Base-by-base conservation (phyloP, 2,329 filamentous ascomycete species). In the Fusarium virguliforme region DNA sequence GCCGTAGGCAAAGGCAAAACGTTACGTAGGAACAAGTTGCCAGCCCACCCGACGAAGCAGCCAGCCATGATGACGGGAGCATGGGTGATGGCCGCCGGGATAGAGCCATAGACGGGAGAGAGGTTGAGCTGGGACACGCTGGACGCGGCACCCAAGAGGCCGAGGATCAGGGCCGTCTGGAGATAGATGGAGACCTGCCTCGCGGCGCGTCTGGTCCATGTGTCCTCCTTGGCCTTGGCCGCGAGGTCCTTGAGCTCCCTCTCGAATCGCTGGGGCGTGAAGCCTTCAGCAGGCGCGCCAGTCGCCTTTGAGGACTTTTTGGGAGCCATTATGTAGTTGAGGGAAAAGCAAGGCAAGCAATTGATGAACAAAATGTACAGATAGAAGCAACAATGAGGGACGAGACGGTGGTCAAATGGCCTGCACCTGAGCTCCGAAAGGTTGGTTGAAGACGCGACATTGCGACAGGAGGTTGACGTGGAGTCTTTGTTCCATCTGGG, bases 61-160 rank as follows among this genome's bases (percentile, higher is more conserved):
- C 89, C 90, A 4, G 88, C 83, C 74, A 90, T 90, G 68, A 94
- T 83, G 66, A 90, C 86, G 77, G 88, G 87, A 57, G 86, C 83
- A 79, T 98, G 95, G 79, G 91, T 92, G 71, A 91, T 85, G 1
- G 89, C 87, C 1, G 94, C 86, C 1, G 95, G 93, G 38, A 97
- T 93, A 15, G 91, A 90, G 58, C 96, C 96, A 81, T 97, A 98
- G 10, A 97, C 92, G 2, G 96, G 96, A 22, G 94, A 93, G 35
- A 98, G 85, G 40, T 89, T 91, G 68, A 94, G 85, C 77, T 94
- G 89, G 1, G 93, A 95, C 64, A 92, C 88, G 68, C 90, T 89
- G 51, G 92, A 91, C 66, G 88, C 90, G 43, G 91, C 78, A 48
- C 90, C 92, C 48, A 82, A 72, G 34, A 83, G 70, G 37, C 59